Conservation (phyloP, 371 early-diverging fungal genomes). For the Phascolomyces articulosus region DNA sequence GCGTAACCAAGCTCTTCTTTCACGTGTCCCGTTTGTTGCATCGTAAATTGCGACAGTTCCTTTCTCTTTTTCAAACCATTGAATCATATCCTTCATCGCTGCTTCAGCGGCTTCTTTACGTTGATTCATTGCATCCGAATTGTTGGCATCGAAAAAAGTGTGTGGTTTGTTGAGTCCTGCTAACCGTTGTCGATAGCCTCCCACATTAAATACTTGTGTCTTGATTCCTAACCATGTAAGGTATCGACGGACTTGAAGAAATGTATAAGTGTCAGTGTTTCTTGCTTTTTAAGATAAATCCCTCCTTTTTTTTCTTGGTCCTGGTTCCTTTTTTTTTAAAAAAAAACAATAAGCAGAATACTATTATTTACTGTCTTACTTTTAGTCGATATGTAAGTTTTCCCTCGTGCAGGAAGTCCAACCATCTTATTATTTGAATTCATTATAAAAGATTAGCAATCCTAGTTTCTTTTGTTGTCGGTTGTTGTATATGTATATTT, state of each 20-base stretch:
- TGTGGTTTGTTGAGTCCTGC: constrained; percentile 82
- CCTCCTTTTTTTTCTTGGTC: no score
- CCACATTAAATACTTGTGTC: constrained; percentile 92
- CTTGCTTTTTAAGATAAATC: no score
- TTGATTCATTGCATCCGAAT: constrained; percentile 69
- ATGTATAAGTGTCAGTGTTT: no score
- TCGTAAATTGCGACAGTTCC: constrained; percentile 94
- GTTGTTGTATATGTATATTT: neutral
- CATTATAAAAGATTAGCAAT: neutral
- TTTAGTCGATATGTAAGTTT: constrained; percentile 93
- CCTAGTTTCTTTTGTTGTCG: neutral
- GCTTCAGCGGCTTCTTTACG: constrained; percentile 82
- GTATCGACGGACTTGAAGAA: constrained; percentile 72
- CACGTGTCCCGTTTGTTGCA: constrained; percentile 93
- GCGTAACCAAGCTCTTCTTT: constrained; percentile 74
- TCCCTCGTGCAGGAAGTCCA: constrained; percentile 90
- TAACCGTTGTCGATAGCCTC: constrained; percentile 87
- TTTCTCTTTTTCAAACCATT: constrained; percentile 82
- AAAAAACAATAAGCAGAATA: no score
- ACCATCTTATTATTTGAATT: constrained; percentile 60
- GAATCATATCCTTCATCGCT: constrained; percentile 89
- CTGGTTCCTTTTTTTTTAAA: no score
- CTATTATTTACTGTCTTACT: constrained; percentile 50
- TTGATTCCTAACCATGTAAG: constrained; percentile 94
- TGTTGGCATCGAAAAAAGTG: constrained; percentile 89